Conservation (phyloP, 441 rosid species). For the Breynia disticha region DNA sequence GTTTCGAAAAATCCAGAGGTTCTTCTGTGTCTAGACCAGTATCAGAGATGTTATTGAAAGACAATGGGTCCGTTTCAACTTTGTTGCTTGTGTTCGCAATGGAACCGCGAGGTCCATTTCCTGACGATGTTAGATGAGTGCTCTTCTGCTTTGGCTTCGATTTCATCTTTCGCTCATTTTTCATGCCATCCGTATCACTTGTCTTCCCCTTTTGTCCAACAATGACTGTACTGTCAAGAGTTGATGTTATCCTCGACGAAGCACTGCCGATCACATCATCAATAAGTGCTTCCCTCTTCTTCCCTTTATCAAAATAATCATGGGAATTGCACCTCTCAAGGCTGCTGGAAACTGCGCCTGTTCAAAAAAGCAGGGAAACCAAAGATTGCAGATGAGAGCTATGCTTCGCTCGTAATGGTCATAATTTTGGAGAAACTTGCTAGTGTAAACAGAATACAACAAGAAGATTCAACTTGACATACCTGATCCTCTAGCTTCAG, state of each 20-base stretch:
- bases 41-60: conserved; percentile 9
- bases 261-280: conserved; percentile 72
- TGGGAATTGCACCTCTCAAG: conserved; percentile 25
- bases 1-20: conserved; percentile 35
- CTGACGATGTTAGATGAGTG: conserved; percentile 11
- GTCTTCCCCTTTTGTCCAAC: conserved; percentile 46
- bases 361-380: conserved; percentile 3
- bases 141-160: conserved; percentile 55
- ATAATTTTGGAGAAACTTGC: too few species aligned
- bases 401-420: too few species aligned
- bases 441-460: not conserved
- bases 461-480: conserved; percentile 10
- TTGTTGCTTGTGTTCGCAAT: conserved; percentile 11
- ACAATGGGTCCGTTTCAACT: conserved; percentile 9
- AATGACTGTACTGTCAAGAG: conserved; percentile 30
- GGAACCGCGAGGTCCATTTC: conserved; percentile 21
- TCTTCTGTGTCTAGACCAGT: conserved; percentile 23
- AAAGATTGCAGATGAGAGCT: not conserved
- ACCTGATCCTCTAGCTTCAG: conserved; percentile 83
- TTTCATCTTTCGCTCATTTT: conserved; percentile 45
- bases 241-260: conserved; percentile 52
- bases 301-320: conserved; percentile 25
- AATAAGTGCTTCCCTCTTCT: conserved; percentile 59
- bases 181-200: conserved; percentile 35
- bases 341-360: conserved; percentile 69